phyloP scores from a whole-genome alignment of 495 filamentous ascomycete genomes.

The Podospora pseudocomata region DNA sequence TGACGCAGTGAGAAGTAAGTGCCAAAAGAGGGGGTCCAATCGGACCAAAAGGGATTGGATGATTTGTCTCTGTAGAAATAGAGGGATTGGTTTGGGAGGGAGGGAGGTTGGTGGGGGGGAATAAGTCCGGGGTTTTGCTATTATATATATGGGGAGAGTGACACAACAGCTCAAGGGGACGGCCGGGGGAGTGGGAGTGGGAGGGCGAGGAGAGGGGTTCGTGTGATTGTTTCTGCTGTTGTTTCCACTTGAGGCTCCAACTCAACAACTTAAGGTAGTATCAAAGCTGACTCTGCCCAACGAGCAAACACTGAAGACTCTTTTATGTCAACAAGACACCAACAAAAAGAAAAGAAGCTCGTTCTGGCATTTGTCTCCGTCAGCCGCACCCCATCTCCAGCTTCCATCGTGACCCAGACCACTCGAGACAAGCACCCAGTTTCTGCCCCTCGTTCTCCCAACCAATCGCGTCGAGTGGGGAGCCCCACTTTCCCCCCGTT shows the following conservation, averaged over 20 bases:
- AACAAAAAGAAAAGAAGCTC: neutral
- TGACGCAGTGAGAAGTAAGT: neutral
- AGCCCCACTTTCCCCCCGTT: slow-evolving; percentile 10
- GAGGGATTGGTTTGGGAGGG: neutral
- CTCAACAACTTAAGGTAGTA: neutral
- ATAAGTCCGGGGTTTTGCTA: neutral
- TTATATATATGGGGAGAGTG: neutral
- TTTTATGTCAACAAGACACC: neutral
- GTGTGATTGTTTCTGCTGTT: neutral
- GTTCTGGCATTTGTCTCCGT: neutral
- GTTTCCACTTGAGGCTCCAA: neutral
- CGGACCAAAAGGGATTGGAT: neutral
- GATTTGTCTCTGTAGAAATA: neutral
- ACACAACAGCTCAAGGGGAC: neutral
- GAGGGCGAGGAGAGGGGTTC: neutral
- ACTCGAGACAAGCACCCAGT: neutral
- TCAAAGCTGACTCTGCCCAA: neutral
- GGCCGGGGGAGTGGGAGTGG: neutral
- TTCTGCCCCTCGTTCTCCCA: slow-evolving; percentile 4
- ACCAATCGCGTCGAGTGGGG: neutral
- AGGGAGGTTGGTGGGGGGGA: no score
- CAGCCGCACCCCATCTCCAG: neutral
- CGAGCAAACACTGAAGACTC: neutral
- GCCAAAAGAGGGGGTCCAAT: neutral
- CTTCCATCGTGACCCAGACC: neutral